A percentile compares a stretch with the other conserved stretches of the same genome.
Evolutionary conservation across 192 early-diverging fungal species (phyloP).

Genomic region (Gamsiella multidivaricata): DNA sequence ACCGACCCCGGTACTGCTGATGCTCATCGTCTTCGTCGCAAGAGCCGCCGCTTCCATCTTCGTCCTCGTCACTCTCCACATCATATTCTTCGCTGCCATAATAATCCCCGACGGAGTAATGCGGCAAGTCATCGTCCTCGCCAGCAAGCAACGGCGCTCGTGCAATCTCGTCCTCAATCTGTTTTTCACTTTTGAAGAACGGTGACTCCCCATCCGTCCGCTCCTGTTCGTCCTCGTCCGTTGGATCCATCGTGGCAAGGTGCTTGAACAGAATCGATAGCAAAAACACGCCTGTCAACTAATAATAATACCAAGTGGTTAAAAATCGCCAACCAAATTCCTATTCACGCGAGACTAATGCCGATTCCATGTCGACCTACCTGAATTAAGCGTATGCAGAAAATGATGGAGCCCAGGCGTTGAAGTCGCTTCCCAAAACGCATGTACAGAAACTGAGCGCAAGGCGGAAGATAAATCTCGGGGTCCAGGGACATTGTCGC

Average conservation of each 20-base stretch:
- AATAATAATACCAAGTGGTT: neutral
- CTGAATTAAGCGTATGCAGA: constrained; percentile 43
- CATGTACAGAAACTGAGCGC: constrained; percentile 24
- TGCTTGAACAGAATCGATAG: constrained; percentile 40
- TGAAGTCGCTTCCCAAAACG: constrained; percentile 33
- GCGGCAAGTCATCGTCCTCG: constrained; percentile 26
- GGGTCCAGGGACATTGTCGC: neutral
- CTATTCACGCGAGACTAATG: too few relatives aligned
- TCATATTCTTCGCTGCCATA: constrained; percentile 4
- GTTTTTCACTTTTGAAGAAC: constrained; percentile 40
- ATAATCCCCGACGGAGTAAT: constrained; percentile 12
- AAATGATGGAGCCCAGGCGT: constrained; percentile 18
- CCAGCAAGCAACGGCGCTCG: constrained; percentile 18
- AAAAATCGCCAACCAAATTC: too few relatives aligned
- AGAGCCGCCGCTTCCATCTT: too few relatives aligned
- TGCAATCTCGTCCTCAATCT: constrained; percentile 32
- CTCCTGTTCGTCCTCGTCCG: constrained; percentile 8
- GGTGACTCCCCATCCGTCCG: constrained; percentile 25
- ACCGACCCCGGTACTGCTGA: neutral
- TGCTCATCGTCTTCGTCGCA: too few relatives aligned
- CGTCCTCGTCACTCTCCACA: constrained; percentile 14
- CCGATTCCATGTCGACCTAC: too few relatives aligned
- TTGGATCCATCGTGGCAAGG: constrained; percentile 14
- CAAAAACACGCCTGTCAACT: constrained; percentile 45
- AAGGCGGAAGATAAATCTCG: constrained; percentile 3